phyloP scores from a whole-genome alignment of 2,329 filamentous ascomycete genomes.

The Calonectria pseudoreteaudii region DNA sequence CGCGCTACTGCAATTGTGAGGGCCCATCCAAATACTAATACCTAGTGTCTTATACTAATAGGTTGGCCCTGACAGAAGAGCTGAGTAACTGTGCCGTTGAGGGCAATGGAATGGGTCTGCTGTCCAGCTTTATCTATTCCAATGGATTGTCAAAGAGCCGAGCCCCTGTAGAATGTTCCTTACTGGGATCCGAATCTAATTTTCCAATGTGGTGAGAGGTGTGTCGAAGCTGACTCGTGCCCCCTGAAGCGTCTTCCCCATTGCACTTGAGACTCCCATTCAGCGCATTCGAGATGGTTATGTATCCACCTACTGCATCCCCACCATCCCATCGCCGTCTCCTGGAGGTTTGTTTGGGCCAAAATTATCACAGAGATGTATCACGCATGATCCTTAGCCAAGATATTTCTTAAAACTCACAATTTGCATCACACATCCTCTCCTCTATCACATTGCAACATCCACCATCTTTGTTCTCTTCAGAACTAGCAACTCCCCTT shows the following conservation, averaged over 20 bases:
- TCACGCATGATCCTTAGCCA: neutral
- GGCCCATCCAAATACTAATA: too few species aligned
- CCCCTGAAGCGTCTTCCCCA: neutral
- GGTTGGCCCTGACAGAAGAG: too few species aligned
- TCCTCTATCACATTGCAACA: neutral
- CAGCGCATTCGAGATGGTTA: too few species aligned
- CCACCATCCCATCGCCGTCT: neutral
- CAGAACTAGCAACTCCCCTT: neutral
- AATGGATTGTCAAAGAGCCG: too few species aligned
- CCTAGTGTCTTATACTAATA: neutral
- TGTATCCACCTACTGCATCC: neutral
- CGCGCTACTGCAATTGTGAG: neutral
- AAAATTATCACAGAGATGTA: neutral
- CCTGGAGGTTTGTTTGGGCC: neutral
- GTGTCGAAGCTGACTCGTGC: too few species aligned
- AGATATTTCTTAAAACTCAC: neutral
- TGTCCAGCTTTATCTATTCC: too few species aligned
- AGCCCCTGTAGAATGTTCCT: neutral
- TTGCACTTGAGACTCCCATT: neutral
- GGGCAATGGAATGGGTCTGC: too few species aligned
- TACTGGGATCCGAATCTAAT: neutral
- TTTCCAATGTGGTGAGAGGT: neutral
- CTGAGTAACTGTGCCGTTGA: neutral
- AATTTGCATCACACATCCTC: neutral
- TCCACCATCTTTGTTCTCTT: neutral